A percentile compares a stretch with the other conserved stretches of the same genome.
Conservation (phyloP, 1,284 basidiomycete genomes). For the Taiwanofungus camphoratus region DNA sequence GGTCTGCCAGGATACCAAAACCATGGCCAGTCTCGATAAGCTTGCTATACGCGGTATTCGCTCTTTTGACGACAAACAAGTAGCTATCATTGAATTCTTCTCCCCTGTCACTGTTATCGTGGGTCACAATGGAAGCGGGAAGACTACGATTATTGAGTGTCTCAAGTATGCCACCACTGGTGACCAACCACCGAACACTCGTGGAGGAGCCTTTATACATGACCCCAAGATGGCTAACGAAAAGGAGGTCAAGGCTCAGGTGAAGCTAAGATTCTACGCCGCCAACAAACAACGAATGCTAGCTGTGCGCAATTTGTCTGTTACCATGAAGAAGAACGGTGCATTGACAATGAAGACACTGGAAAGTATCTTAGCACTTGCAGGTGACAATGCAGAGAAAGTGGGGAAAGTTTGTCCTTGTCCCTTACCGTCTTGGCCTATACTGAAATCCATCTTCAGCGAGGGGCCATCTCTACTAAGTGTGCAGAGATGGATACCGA, state of each 20-base stretch:
- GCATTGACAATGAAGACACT: conserved; percentile 96
- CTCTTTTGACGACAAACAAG: conserved; percentile 92
- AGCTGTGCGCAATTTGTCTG: conserved; percentile 90
- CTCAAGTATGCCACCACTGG: conserved; percentile 99
- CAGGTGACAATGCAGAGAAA: conserved; percentile 62
- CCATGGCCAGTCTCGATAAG: conserved; percentile 86
- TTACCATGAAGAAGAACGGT: conserved; percentile 85
- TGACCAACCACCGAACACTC: conserved; percentile 95
- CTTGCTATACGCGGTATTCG: conserved; percentile 84
- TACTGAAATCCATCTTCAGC: conserved; percentile 37
- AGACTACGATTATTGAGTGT: conserved; percentile 99
- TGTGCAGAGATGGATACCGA: conserved; percentile 96
- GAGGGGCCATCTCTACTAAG: conserved; percentile 89
- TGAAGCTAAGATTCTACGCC: conserved; percentile 89
- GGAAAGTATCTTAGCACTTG: conserved; percentile 83
- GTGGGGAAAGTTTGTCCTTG: conserved; percentile 60
- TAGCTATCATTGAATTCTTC: conserved; percentile 96
- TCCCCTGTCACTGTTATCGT: conserved; percentile 98
- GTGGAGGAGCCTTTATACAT: conserved; percentile 96
- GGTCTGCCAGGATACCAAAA: conserved; percentile 46
- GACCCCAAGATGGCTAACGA: conserved; percentile 99
- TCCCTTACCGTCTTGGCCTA: background rate
- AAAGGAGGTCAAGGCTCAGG: conserved; percentile 98
- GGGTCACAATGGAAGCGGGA: conserved; percentile 97
- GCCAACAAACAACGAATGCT: conserved; percentile 87